These are phyloP conservation scores for Didymella glomerata DNA, from an alignment of 2,329 filamentous ascomycete genomes.

Conservation along the genomic window DNA sequence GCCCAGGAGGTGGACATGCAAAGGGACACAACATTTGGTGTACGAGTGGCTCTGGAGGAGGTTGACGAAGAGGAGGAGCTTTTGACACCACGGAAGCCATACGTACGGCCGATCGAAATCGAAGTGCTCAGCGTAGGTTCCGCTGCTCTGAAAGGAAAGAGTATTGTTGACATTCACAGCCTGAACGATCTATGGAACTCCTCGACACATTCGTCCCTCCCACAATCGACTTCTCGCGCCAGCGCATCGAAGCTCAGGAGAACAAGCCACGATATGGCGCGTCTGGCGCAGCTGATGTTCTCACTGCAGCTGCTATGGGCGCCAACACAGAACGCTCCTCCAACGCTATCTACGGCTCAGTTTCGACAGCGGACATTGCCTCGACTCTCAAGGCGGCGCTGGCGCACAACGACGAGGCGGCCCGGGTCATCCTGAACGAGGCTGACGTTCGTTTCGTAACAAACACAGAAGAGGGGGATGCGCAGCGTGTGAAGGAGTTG, in stretches of 20 bases:
- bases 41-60: conserved; percentile 42
- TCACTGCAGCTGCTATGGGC: conserved; percentile 46
- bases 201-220: conserved; percentile 59
- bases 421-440: conserved; percentile 59
- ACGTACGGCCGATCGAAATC: conserved; percentile 52
- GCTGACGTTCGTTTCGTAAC: conserved; percentile 61
- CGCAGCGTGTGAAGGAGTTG: conserved; percentile 61
- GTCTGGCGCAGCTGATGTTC: conserved; percentile 47
- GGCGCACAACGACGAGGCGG: conserved; percentile 61
- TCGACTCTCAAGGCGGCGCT: conserved; percentile 59
- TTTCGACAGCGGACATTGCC: conserved; percentile 63
- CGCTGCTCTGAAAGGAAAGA: neutral
- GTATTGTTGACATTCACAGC: conserved; percentile 42
- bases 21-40: conserved; percentile 58
- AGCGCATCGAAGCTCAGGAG: conserved; percentile 52
- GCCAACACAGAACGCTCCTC: conserved; percentile 37
- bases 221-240: conserved; percentile 58
- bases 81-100: conserved; percentile 30
- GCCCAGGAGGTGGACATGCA: conserved; percentile 55
- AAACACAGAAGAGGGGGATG: conserved; percentile 46
- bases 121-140: conserved; percentile 51
- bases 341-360: conserved; percentile 61
- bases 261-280: conserved; percentile 44
- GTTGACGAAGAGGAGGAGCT: conserved; percentile 35
- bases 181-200: conserved; percentile 57